Base-by-base conservation (phyloP, 2,329 filamentous ascomycete species). In the Teratosphaeria gauchensis region DNA sequence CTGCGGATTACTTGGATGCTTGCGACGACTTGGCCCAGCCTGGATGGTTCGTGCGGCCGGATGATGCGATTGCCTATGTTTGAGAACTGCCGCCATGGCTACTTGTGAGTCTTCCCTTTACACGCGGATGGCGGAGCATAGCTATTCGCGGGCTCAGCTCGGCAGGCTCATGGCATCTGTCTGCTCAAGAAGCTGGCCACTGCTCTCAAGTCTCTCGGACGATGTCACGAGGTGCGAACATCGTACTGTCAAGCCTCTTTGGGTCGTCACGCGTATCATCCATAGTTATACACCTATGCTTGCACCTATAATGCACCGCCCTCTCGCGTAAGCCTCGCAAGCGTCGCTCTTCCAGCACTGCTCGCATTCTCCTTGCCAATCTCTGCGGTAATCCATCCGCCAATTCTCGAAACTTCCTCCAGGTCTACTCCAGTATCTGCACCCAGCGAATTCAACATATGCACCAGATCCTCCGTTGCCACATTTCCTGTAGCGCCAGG, bases 401-500 rank as follows among this genome's bases (percentile, higher is more conserved):
- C 89, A 57, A 90, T 84, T 59, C 86, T 82, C 38, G 81, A 80
- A 56, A 92, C 74, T 51, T 80, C 81, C 62, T 87, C 82, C 59
- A 90, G 63, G 69, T 89, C 82, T 1, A 94, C 81, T 0, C 89
- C 89, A 0, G 89, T 92, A 51, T 84, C 77, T 75, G 89, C 84
- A 0, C 90, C 90, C 57, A 91, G 72, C 61, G 83, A 88, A 70
- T 90, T 85, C 70, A 89, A 75, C 61, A 77, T 86, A 69, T 92
- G 90, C 1, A 94, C 86, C 74, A 95, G 75, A 70, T 95, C 88
- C 74, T 95, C 90, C 0, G 89, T 92, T 1, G 88, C 85, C 12
- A 92, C 88, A 70, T 95, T 95, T 1, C 90, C 90, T 48, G 89
- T 94, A 0, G 90, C 90, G 0, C 90, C 90, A 0, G 89, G 90